phyloP scores from a whole-genome alignment of 1,284 basidiomycete genomes.

The Pulveroboletus ridleyi region DNA sequence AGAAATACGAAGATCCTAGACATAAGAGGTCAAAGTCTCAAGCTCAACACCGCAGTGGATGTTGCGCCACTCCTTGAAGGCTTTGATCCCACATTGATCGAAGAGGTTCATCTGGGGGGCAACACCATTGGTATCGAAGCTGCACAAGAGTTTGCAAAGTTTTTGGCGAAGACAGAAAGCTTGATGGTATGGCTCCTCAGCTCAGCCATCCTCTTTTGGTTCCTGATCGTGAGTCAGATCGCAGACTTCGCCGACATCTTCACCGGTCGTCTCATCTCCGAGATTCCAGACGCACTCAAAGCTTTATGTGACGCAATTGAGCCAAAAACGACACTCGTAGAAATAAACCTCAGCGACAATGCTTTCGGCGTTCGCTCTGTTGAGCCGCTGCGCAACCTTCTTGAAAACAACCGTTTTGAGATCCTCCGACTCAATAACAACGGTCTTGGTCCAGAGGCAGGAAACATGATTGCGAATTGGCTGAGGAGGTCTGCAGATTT shows the following conservation, averaged over 20 bases:
- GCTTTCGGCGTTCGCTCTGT: conserved; percentile 97
- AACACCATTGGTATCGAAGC: conserved; percentile 98
- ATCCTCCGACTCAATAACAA: conserved; percentile 97
- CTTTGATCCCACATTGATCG: conserved; percentile 70
- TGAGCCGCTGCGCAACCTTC: conserved; percentile 93
- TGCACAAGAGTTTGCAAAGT: conserved; percentile 84
- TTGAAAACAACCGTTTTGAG: conserved; percentile 79
- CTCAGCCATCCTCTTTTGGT: conserved; percentile 9
- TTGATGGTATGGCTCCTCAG: conserved; percentile 64
- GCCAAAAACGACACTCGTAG: conserved; percentile 80
- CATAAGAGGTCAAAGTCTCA: conserved; percentile 54
- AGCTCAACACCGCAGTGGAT: conserved; percentile 83
- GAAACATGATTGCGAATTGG: conserved; percentile 87
- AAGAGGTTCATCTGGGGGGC: conserved; percentile 94
- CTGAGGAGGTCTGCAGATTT: conserved; percentile 80
- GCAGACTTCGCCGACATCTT: conserved; percentile 99
- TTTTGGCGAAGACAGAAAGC: conserved; percentile 72
- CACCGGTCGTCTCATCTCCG: conserved; percentile 94
- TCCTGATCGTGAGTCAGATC: conserved; percentile 57
- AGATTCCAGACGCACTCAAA: conserved; percentile 92
- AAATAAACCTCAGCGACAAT: conserved; percentile 95
- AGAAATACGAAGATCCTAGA: conserved; percentile 33
- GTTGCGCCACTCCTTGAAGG: conserved; percentile 81
- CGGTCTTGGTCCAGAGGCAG: conserved; percentile 94
- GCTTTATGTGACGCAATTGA: conserved; percentile 91